Base-by-base conservation (phyloP, 352 stramenopile genomes). In the Hyaloperonospora brassicae region DNA sequence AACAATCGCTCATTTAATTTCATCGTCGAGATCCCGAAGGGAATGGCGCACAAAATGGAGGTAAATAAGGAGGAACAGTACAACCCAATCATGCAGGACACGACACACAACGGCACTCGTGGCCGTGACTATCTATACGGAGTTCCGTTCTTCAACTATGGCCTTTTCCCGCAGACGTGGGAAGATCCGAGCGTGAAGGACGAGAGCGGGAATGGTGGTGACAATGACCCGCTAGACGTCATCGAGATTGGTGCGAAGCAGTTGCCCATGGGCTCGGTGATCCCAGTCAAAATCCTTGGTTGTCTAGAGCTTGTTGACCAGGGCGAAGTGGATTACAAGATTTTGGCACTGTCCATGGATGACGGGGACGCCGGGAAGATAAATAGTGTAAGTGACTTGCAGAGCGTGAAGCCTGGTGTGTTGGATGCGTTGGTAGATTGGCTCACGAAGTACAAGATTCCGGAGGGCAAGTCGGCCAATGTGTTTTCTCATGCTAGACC, bases 181-280 rank as follows among this genome's bases (percentile, higher is more conserved):
- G 97, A 99, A 70, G 96, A 99, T 73, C 95, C 96, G 13, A 77
- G 74, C 45, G 61, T 94, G 41, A 86, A 92, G 66, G 74, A 91
- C 57, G 56, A 64, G 13, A 68, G 79, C 13, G 88, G 92, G n/a
- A 87, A 97, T 60, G 89, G 90, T 35, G 97, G 97, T 36, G 97
- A 99, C 71, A 98, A 99, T 59, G 97, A 99, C 68, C 97, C 97
- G 21, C 72, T 99, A 38, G 97, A 99, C 69, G 95, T 98, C n/a
- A 98, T 99, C 59, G 97, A 99, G 65, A 78, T 99, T 42, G 96
- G 97, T 42, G 70, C 67, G 13, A 70, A 73, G 45, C 87, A 91
- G 55, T 64, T 99, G 21, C 47, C 77, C 5, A 98, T 98, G 83
- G 97, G 97, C 25, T 96, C 87, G 14, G 85, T 98, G 31, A 95